Evolutionary conservation across 1,139 yeast genomes (phyloP), one percentile per base, ranked within the genome.

Genomic region (Hyphopichia wangnamkhiaoensis): DNA sequence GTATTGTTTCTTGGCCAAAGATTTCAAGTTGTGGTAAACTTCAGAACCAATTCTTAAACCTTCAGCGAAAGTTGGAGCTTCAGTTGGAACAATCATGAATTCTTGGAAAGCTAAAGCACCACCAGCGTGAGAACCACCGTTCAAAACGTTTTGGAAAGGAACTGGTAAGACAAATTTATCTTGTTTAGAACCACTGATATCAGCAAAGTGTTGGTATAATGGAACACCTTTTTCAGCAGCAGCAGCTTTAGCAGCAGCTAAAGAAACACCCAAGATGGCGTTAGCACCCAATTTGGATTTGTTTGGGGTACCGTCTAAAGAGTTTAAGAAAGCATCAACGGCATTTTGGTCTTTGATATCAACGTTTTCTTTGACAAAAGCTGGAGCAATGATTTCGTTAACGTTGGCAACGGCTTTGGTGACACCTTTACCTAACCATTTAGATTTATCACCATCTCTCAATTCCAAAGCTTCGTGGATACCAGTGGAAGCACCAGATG

Each of bases 51-150:
- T 86, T 78, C 96, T 86, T 70, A 91, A 74, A 56, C 94, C 97
- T 75, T 91, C 97, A 50, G 90, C 68, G 83, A 90, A 91, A 50
- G 91, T 63, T 58, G 80, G 76, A 58, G 95, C 96, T 58, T 83
- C 89, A 56, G 84, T 76, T 71, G 98, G 97, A 53, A 87, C 96
- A 74, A 91, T 87, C 97, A 91, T 90, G 79, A 91, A 91, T 79
- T 91, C 98, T 79, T 91, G 98, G 83, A 91, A 83, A 59, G 97
- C 97, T 56, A 91, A 79, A 64, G 91, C 86, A 78, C 98, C 98
- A 76, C 97, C 98, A 62, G 98, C 97, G 77, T 91, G 98, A 64
- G 95, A 84, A 71, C 98, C 97, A 79, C 98, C 97, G 82, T 91
- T 91, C 71, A 91, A 80, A 54, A 91, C 97, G 76, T 91, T 91